Percentiles rank a stretch among this genome's conserved stretches.
phyloP scores from a whole-genome alignment of 2,329 filamentous ascomycete species.

The Cercospora berteroae region DNA sequence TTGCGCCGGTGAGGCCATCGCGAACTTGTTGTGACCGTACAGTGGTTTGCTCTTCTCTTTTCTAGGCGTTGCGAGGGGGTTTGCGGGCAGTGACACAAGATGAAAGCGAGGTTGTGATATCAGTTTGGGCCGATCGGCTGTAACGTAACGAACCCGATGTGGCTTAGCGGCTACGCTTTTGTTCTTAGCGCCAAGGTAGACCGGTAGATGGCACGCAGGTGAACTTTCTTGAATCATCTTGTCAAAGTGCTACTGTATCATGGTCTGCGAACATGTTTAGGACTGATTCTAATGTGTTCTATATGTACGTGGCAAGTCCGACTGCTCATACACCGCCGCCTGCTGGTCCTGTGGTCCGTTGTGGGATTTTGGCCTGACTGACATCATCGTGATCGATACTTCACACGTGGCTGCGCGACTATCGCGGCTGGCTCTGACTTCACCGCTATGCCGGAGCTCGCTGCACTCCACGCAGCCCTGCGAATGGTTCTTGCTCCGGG shows the following conservation, averaged over 20 bases:
- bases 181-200: slow-evolving; percentile 8
- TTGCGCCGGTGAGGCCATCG: slow-evolving; percentile 7
- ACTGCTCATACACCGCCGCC: not conserved
- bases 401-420: slow-evolving; percentile 8
- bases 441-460: slow-evolving; percentile 4
- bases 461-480: not conserved
- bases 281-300: not conserved
- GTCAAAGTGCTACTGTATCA: slow-evolving; percentile 3
- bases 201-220: not conserved
- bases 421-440: slow-evolving; percentile 8
- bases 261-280: not conserved
- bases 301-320: not conserved
- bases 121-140: not conserved
- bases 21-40: slow-evolving; percentile 2
- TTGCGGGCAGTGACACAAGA: not conserved
- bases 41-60: slow-evolving; percentile 14
- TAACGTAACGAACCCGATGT: not conserved
- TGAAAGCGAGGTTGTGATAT: slow-evolving; percentile 11
- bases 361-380: not conserved
- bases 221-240: slow-evolving; percentile 8
- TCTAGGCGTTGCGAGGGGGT: slow-evolving; percentile 6
- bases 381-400: slow-evolving; percentile 8
- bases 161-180: not conserved
- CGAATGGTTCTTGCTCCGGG: not conserved
- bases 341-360: not conserved